A percentile compares a stretch with the other conserved stretches of the same genome.
These are phyloP conservation scores for Fusarium sp. DNA, from an alignment of 2,329 filamentous ascomycete genomes.

Conservation along the genomic window DNA sequence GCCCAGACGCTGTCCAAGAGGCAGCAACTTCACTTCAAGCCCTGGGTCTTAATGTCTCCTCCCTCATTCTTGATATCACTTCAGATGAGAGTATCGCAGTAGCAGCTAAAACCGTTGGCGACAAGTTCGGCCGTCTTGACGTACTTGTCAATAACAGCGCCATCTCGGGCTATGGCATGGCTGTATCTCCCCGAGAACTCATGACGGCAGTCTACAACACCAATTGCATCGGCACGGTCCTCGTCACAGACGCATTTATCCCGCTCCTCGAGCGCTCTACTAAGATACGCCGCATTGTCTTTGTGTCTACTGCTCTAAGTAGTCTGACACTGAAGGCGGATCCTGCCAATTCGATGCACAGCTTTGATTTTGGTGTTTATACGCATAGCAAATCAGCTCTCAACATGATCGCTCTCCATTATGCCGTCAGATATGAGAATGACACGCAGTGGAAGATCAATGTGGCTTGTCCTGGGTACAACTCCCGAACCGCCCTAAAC, in stretches of 20 bases:
- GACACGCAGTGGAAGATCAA: conserved; percentile 27
- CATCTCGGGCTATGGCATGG: conserved; percentile 21
- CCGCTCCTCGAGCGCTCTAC: conserved; percentile 25
- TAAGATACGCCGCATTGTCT: conserved; percentile 27
- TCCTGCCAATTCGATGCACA: background rate
- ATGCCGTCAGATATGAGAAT: conserved; percentile 23
- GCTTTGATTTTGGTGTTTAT: conserved; percentile 18
- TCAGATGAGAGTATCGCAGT: conserved; percentile 30
- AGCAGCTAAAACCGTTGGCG: conserved; percentile 7
- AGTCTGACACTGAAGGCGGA: conserved; percentile 33
- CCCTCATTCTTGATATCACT: conserved; percentile 33
- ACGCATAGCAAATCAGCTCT: conserved; percentile 37
- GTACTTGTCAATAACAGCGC: conserved; percentile 38
- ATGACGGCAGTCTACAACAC: conserved; percentile 35
- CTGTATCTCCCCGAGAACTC: conserved; percentile 13
- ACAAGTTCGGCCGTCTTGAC: conserved; percentile 28
- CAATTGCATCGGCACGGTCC: conserved; percentile 34
- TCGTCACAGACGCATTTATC: conserved; percentile 34
- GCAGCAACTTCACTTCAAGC: conserved; percentile 23
- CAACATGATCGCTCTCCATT: conserved; percentile 39
- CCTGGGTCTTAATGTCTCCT: conserved; percentile 14
- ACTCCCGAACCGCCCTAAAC: conserved; percentile 24
- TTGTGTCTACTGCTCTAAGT: conserved; percentile 32
- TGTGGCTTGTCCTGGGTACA: conserved; percentile 24
- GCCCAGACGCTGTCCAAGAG: conserved; percentile 13